Evolutionary conservation across 139 green algal genomes (phyloP), one percentile per base, ranked within the genome.

Genomic region (Chlorella sp.): DNA sequence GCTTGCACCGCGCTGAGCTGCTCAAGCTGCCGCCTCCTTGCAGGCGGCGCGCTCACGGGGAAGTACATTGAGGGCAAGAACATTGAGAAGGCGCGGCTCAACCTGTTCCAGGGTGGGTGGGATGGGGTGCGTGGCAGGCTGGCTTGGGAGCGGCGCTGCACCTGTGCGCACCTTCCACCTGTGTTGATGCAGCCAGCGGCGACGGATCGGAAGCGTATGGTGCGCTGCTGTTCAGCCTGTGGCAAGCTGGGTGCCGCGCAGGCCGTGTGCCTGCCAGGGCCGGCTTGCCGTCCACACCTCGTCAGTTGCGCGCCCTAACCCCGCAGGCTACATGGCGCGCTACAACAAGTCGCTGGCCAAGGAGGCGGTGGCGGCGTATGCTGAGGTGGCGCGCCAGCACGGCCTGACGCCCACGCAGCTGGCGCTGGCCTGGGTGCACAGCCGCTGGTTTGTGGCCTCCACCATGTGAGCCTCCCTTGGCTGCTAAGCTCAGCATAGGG

Each of bases 381-480:
- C 82, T 3, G 56, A 91, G 39, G 70, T 98, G 34, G 95, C 95
- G 2, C 16, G 85, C 63, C 93, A 95, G 88, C 80, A 96, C 78
- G 94, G 93, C 15, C 56, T 98, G 26, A 97, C 94, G 7, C 88
- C 93, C 16, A 88, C 94, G 44, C 80, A 97, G 88, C 89, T 98
- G 72, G 95, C 96, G 20, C 90, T 98, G 41, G 93, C 91, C 2
- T 99, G 76, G 76, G 71, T 63, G 60, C 38, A 71, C 60, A 79
- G 72, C 44, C 44, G 72, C 44, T 65, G 44, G 70, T 78, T 78
- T 60, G 41, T 78, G 13, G 70, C 70, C 11, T 60, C 39, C 70
- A 60, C 70, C 70, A 78, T 78, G 44, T 55, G 44, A 55, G 44
- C 7, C n/a, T 7, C 11, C 44, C 44, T 55, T 55, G 44, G 44